Conservation (phyloP, 2,329 filamentous ascomycete genomes). For the Seiridium unicorne region DNA sequence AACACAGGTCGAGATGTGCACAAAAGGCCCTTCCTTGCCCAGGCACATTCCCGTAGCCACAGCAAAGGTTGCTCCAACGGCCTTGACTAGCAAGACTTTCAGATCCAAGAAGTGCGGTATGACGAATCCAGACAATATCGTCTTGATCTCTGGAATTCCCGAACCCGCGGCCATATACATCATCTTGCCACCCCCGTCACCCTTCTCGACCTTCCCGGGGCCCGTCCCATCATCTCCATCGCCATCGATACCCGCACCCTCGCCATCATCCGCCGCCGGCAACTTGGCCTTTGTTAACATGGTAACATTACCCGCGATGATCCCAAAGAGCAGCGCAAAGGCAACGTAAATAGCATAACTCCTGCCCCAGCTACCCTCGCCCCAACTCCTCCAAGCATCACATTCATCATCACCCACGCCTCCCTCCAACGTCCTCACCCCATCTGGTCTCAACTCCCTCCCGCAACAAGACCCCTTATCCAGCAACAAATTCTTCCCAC, state of each 20-base stretch:
- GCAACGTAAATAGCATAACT: neutral
- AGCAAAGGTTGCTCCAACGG: conserved; percentile 48
- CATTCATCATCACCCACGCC: conserved; percentile 21
- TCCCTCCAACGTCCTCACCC: neutral
- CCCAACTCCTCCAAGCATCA: conserved; percentile 42
- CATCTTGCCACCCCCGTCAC: neutral
- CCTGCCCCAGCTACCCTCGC: conserved; percentile 23
- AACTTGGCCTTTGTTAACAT: neutral
- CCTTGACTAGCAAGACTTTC: conserved; percentile 2
- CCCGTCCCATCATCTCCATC: neutral
- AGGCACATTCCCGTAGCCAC: conserved; percentile 59
- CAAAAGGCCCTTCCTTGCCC: conserved; percentile 62
- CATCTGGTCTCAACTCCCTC: conserved; percentile 18
- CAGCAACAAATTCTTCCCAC: conserved; percentile 39
- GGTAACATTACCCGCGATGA: neutral
- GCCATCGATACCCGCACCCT: neutral
- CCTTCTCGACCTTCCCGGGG: neutral
- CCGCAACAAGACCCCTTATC: conserved; percentile 50
- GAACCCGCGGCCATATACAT: conserved; percentile 1
- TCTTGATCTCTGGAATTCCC: neutral
- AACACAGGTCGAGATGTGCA: conserved; percentile 59
- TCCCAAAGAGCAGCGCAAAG: neutral
- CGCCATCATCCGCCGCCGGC: neutral
- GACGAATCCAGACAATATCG: neutral
- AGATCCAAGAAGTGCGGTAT: neutral